A percentile compares a stretch with the other conserved stretches of the same genome.
Evolutionary conservation across 2,329 filamentous ascomycete genomes (phyloP).

Genomic region (Colletotrichum acutatum): DNA sequence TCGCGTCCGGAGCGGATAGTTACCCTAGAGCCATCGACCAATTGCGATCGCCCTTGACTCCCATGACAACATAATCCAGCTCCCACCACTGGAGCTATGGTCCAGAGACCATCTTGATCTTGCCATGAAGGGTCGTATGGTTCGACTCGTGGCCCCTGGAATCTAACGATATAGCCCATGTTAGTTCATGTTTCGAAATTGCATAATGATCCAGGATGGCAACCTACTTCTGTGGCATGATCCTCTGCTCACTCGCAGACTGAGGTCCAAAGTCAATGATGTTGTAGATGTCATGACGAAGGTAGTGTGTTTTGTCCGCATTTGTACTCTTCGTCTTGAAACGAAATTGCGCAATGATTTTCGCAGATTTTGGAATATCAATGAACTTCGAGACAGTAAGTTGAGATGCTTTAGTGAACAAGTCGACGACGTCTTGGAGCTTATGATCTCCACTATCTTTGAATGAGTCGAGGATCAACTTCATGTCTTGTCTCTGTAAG

Average conservation of each 20-base stretch:
- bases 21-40: slow-evolving; percentile 4
- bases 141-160: neutral
- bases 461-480: neutral
- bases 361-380: neutral
- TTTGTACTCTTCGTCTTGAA: neutral
- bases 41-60: neutral
- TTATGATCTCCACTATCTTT: neutral
- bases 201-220: too few relatives aligned
- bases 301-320: slow-evolving; percentile 2
- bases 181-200: neutral
- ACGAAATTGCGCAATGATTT: slow-evolving; percentile 3
- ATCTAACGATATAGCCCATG: neutral
- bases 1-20: neutral
- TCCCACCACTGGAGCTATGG: neutral
- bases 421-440: neutral
- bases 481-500: neutral
- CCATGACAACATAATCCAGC: neutral
- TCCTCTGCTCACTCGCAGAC: neutral
- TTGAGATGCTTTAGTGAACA: neutral
- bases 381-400: neutral
- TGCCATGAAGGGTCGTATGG: neutral
- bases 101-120: slow-evolving; percentile 6
- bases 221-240: neutral
- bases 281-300: neutral
- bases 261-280: neutral